Percentiles rank a stretch among this genome's conserved stretches.
Evolutionary conservation across 371 early-diverging fungal genomes (phyloP).

Genomic region (Mortierella sp.): DNA sequence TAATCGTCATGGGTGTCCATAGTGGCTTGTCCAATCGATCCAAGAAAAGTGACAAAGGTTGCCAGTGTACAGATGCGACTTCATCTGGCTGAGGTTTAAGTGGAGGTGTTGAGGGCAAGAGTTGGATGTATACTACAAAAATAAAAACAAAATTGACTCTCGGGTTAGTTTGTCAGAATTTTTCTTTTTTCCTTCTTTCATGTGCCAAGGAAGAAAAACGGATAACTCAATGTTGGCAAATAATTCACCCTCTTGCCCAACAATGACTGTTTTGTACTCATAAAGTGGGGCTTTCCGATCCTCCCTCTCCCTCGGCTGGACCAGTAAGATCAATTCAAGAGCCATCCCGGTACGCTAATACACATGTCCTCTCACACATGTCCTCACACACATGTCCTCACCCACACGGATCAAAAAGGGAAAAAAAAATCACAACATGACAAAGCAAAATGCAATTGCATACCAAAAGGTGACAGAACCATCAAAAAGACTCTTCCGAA

Average conservation of each 20-base stretch:
- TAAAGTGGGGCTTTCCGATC: slow-evolving; percentile 4
- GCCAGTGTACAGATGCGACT: slow-evolving; percentile 76
- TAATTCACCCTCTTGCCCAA: slow-evolving; percentile 23
- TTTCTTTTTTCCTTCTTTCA: slow-evolving; percentile 4
- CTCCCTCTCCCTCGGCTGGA: neutral
- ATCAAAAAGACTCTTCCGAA: slow-evolving; percentile 66
- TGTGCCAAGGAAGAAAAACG: slow-evolving; percentile 11
- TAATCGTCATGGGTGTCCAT: slow-evolving; percentile 54
- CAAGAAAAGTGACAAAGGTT: slow-evolving; percentile 66
- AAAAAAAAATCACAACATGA: neutral
- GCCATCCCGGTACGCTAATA: slow-evolving; percentile 1
- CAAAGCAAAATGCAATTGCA: neutral
- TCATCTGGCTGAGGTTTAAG: slow-evolving; percentile 67
- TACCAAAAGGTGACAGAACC: slow-evolving; percentile 75
- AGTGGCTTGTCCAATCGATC: slow-evolving; percentile 50
- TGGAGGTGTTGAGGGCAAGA: slow-evolving; percentile 66
- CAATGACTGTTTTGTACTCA: slow-evolving; percentile 14
- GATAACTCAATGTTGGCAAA: slow-evolving; percentile 28
- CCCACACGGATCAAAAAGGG: neutral
- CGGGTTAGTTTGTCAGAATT: neutral
- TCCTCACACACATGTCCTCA: neutral
- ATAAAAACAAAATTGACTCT: neutral
- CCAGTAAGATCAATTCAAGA: neutral
- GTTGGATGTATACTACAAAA: slow-evolving; percentile 71
- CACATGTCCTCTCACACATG: neutral